These are phyloP conservation scores for Tirmania nivea DNA, from an alignment of 495 filamentous ascomycete genomes.

Conservation along the genomic window DNA sequence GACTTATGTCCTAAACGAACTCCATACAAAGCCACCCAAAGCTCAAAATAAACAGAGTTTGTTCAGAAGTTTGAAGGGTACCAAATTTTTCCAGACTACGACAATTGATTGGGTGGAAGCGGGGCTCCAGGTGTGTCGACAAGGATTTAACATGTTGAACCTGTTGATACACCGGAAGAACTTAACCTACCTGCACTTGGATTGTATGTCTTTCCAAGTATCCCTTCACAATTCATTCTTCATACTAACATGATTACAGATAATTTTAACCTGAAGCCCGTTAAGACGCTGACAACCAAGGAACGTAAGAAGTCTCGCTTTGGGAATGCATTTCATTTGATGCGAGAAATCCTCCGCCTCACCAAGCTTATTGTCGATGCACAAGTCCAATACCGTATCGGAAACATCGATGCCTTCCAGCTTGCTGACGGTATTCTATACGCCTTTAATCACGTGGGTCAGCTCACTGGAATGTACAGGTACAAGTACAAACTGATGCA, in stretches of 20 bases:
- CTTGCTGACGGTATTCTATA: slow-evolving; percentile 96
- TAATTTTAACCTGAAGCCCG: slow-evolving; percentile 98
- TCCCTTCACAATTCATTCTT: not conserved
- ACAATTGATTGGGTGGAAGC: slow-evolving; percentile 99
- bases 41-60: slow-evolving; percentile 87
- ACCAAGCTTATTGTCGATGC: slow-evolving; percentile 98
- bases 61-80: slow-evolving; percentile 70
- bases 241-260: slow-evolving; percentile 19
- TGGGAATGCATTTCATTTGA: slow-evolving; percentile 97
- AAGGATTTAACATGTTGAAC: slow-evolving; percentile 99
- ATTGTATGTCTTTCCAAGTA: slow-evolving; percentile 28
- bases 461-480: slow-evolving; percentile 98
- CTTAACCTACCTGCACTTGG: slow-evolving; percentile 90
- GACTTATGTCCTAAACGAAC: slow-evolving; percentile 84
- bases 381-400: slow-evolving; percentile 91
- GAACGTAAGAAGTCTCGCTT: slow-evolving; percentile 99
- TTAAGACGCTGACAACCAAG: slow-evolving; percentile 96
- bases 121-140: slow-evolving; percentile 90
- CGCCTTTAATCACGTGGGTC: slow-evolving; percentile 97
- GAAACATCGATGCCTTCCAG: slow-evolving; percentile 98
- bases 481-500: slow-evolving; percentile 99
- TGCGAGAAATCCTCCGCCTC: slow-evolving; percentile 94
- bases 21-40: slow-evolving; percentile 88
- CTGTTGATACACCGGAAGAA: slow-evolving; percentile 96
- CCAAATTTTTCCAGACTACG: slow-evolving; percentile 99